Evolutionary conservation across 176 grass and related monocot species (phyloP).

Genomic region (Lolium rigidum): DNA sequence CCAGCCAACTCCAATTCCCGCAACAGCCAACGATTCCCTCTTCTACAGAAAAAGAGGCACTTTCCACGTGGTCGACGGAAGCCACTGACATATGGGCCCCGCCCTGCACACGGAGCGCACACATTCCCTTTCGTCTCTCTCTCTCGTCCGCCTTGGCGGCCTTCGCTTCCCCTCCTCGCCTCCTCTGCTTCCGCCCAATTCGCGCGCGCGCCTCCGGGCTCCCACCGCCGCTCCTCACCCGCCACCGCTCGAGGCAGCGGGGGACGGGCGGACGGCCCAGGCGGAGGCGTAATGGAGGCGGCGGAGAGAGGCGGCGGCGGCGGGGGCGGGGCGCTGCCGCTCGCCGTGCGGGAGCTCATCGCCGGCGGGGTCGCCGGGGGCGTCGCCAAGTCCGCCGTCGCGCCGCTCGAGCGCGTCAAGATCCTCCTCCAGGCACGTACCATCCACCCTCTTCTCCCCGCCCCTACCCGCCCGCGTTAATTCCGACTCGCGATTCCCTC

Average conservation of each 20-base stretch:
- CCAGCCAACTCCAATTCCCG: not conserved
- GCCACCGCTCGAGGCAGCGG: constrained; percentile 22
- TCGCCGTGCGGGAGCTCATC: constrained; percentile 83
- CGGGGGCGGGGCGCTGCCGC: constrained; percentile 48
- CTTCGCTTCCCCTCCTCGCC: not conserved
- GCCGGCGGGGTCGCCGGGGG: constrained; percentile 87
- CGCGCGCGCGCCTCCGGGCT: constrained; percentile 14
- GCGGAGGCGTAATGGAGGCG: constrained; percentile 33
- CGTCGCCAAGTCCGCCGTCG: constrained; percentile 83
- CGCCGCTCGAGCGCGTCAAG: constrained; percentile 96
- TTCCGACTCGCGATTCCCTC: not conserved
- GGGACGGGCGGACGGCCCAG: constrained; percentile 1
- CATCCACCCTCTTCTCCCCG: not conserved
- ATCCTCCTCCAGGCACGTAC: constrained; percentile 85
- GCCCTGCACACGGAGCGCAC: not conserved
- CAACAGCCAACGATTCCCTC: not conserved
- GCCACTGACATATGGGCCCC: constrained; percentile 32
- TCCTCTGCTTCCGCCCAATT: not conserved
- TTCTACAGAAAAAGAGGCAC: not conserved
- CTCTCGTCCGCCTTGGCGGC: not conserved
- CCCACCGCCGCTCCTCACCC: constrained; percentile 7
- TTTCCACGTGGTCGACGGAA: not conserved
- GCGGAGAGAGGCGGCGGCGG: not conserved
- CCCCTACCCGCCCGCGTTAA: too few relatives aligned
- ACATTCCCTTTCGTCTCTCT: not conserved